Base-by-base conservation (phyloP, 805 yeast species). In the Candida morakotiae region DNA sequence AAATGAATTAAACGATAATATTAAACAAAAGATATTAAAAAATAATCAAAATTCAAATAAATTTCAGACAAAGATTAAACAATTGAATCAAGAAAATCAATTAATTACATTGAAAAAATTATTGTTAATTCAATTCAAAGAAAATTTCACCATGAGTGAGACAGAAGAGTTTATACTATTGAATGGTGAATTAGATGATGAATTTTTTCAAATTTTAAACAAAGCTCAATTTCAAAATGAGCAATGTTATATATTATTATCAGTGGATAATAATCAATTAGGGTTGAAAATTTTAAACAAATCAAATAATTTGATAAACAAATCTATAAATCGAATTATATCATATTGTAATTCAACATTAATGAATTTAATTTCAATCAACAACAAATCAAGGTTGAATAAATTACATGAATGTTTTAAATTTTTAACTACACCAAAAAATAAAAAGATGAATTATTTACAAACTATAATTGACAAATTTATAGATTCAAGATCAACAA, bases 191-290 rank as follows among this genome's bases (percentile, higher is more conserved):
- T 21, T 21, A 20, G 63, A 65, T 26, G 63, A 68, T 2, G 79
- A 73, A 35, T 87, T 83, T 52, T 85, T 87, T 47, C 53, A 51
- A 3, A 72, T 77, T 1, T 62, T 89, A 23, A 58, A 64, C 10
- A 81, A 79, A 49, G 82, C 86, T 6, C 79, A 83, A 46, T 50
- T 54, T 25, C 82, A 89, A 20, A 79, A 81, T 52, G 69, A 73
- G 23, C 77, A 81, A 40, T 81, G 95, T 35, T 79, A 84, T 32
- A 72, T 81, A 14, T 62, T 93, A 21, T 68, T 93, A 17, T 77
- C 87, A 4, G 71, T 81, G 50, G 81, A 83, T 23, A 80, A 83
- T 48, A 81, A 81, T 13, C 67, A 68, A 32, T 62, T 84, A 11
- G 94, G 95, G 1, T 53, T 73, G 18, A 74, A 77, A 23, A 75